phyloP scores from a whole-genome alignment of 768 basidiomycete species.

The Leccinum disarticulatum region DNA sequence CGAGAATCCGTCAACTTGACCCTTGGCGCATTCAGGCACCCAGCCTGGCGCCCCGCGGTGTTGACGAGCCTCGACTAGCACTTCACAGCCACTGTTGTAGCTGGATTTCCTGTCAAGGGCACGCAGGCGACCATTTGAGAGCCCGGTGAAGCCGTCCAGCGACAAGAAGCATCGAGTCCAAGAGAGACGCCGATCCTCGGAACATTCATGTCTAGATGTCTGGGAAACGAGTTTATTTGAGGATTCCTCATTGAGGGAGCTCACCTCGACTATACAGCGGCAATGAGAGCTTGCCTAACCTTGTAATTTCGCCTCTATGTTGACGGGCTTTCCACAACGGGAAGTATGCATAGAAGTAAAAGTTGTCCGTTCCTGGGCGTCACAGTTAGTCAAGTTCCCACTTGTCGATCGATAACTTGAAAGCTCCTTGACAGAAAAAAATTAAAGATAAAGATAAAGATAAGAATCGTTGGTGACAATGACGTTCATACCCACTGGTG shows the following conservation, averaged over 20 bases:
- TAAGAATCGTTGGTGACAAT: background rate
- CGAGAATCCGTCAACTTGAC: slow-evolving; percentile 1
- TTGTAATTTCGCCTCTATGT: background rate
- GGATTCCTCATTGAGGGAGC: slow-evolving; percentile 5
- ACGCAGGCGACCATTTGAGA: background rate
- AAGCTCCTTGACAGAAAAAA: background rate
- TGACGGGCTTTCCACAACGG: slow-evolving; percentile 3
- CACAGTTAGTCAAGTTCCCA: background rate
- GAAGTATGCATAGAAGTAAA: background rate
- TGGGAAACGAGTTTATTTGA: slow-evolving; percentile 1
- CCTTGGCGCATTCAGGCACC: slow-evolving; percentile 9
- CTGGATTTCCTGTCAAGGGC: slow-evolving; percentile 1
- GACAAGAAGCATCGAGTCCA: background rate
- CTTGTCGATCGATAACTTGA: background rate
- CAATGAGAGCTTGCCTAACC: background rate
- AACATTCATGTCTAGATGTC: slow-evolving; percentile 2
- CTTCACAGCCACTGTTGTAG: slow-evolving; percentile 5
- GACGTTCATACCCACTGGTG: background rate
- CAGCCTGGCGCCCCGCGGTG: slow-evolving; percentile 4
- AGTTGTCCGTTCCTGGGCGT: slow-evolving; percentile 3
- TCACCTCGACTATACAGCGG: background rate
- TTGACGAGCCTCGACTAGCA: slow-evolving; percentile 1
- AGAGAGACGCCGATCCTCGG: background rate
- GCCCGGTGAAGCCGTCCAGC: background rate
- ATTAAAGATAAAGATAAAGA: background rate